Evolutionary conservation across 441 rosid genomes (phyloP), one percentile per base, ranked within the genome.

Genomic region (Euphorbia schlechtendalii): DNA sequence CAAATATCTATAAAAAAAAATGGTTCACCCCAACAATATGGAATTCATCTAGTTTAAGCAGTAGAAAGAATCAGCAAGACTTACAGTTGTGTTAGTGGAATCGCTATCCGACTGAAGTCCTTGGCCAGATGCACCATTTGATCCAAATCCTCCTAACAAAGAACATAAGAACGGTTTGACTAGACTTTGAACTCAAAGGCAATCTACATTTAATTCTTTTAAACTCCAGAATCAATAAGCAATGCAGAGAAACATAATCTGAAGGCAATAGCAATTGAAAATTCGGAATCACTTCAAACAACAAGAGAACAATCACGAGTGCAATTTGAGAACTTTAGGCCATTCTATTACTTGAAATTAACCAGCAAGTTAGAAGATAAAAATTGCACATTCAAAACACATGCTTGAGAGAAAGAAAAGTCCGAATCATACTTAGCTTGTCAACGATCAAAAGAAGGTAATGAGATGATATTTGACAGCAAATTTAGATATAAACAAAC

Each of bases 1-100:
- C 97, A 80, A 93, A 93, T 76, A 93, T 90, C 98, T 93, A 80
- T 56, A 62, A 64, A 32, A 64, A 64, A 55, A 51, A 56, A 43
- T 14, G 20, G 63, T 72, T 66, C 28, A 78, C 70, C 52, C 56
- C 67, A 74, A 71, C 28, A 49, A 48, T 63, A 13, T 1, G 14
- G 41, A 38, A 48, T 30, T 63, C 69, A 73, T 73, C 63, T 64
- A 61, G 72, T 59, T 63, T 11, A 57, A 69, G 57, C 40, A 24
- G 63, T 54, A 61, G n/a, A 7, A 65, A 46, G 60, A 59, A 54
- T 27, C 38, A 17, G 66, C 63, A 69, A 14, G 67, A 74, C 85
- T 83, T 85, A 92, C 98, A 56, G 96, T 92, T 68, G 98, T 86
- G 76, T 88, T 90, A 51, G 82, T 75, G 45, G 92, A 83, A 75